Evolutionary conservation across 1,284 basidiomycete genomes (phyloP).

Genomic region (Cutaneotrichosporon sp.): DNA sequence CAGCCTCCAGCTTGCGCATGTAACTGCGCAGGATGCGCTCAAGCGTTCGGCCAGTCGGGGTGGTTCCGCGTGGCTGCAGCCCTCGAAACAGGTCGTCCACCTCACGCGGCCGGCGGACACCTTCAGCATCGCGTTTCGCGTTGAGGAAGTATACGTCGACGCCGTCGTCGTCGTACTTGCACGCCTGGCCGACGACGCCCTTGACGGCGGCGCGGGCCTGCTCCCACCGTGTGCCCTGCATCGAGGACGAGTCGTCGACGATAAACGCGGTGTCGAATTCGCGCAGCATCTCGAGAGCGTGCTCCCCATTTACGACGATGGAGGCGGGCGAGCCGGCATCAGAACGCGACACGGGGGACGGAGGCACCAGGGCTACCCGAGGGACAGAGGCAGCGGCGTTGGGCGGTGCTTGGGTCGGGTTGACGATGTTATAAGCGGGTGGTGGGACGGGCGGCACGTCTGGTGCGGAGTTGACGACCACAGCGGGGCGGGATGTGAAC

Average conservation of each 20-base stretch:
- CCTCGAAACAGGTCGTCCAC: constrained; percentile 45
- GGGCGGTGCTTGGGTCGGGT: not conserved
- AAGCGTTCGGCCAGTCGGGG: constrained; percentile 40
- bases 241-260: constrained; percentile 40
- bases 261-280: constrained; percentile 47
- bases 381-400: too few relatives aligned
- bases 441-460: not conserved
- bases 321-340: not conserved
- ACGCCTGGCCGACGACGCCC: constrained; percentile 38
- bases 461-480: not conserved
- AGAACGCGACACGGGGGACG: not conserved
- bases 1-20: constrained; percentile 37
- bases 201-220: constrained; percentile 36
- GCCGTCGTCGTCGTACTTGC: constrained; percentile 29
- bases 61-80: constrained; percentile 37
- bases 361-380: too few relatives aligned
- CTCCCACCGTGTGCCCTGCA: constrained; percentile 43
- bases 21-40: constrained; percentile 41
- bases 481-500: not conserved
- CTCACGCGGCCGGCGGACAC: constrained; percentile 26
- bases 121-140: constrained; percentile 36
- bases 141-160: constrained; percentile 48
- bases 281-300: constrained; percentile 33
- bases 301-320: not conserved
- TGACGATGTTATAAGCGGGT: not conserved